Evolutionary conservation across 2,329 filamentous ascomycete species (phyloP), one percentile per base, ranked within the genome.

Genomic region (Phialocephala sp.): DNA sequence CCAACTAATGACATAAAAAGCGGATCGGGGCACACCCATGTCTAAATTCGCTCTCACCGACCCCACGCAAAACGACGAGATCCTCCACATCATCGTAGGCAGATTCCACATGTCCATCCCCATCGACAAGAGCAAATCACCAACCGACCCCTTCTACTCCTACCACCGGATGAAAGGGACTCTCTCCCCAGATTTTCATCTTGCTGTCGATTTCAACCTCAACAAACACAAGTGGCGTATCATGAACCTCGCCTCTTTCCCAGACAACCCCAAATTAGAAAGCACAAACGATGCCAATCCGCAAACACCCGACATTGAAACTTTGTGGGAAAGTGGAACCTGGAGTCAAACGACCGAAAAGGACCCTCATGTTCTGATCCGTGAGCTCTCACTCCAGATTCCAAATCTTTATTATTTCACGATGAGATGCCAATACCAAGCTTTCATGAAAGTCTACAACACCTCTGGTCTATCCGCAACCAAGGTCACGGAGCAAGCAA

Each of bases 381-480:
- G 37, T 11, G 56, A 59, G 20, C 37, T 59, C n/a, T 9, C 32
- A 15, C 56, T 59, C n/a, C 15, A 37, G 8, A 43, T 43, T 18
- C 56, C 56, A 1, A 59, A 59, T 8, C 20, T 59, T 5, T 9
- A 59, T 20, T 59, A 59, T 37, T 59, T 45, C 37, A 59, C 56
- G 2, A 27, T 2, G 6, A 20, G 32, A 9, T 59, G 56, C 20
- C 18, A 22, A n/a, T 59, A 59, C 12, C 37, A 59, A 18, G n/a
- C 20, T 4, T 59, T 59, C 39, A 59, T 59, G 56, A 59, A 54
- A 35, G 27, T 54, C 12, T 54, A 54, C 50, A 54, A 15, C 11
- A 54, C 50, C 8, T 15, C 50, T 14, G 24, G 24, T 18, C 18
- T 54, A 14, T 15, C 11, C 22, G 4, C 27, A 8, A n/a, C 22